Conservation (phyloP, 176 grass and related monocot species). For the Chrysopogon serrulatus region DNA sequence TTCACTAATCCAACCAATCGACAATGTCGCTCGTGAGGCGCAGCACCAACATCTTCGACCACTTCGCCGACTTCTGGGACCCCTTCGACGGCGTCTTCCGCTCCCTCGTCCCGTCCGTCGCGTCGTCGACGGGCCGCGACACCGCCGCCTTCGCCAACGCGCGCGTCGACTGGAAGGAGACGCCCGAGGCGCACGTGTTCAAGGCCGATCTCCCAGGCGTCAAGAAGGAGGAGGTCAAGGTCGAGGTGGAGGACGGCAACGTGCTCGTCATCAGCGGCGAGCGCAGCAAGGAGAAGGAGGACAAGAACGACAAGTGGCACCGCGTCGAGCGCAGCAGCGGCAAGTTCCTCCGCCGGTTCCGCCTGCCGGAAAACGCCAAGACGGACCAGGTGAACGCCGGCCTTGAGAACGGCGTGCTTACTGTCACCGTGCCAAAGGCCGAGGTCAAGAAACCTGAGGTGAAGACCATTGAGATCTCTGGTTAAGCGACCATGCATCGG, state of each 20-base stretch:
- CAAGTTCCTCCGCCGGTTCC: conserved; percentile 30
- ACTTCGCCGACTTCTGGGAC: conserved; percentile 46
- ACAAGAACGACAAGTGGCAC: conserved; percentile 48
- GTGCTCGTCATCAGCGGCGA: conserved; percentile 40
- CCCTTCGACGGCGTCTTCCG: conserved; percentile 29
- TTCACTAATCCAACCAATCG: too few relatives aligned
- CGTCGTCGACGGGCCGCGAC: background rate
- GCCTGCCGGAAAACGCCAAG: conserved; percentile 42
- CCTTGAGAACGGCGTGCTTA: conserved; percentile 56
- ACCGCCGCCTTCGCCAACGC: conserved; percentile 10
- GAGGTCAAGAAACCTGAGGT: conserved; percentile 37
- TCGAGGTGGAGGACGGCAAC: conserved; percentile 51
- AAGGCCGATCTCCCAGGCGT: conserved; percentile 49
- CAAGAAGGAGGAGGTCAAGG: conserved; percentile 59
- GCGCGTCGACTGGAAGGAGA: conserved; percentile 56
- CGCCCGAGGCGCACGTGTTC: conserved; percentile 44
- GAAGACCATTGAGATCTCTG: conserved; percentile 50
- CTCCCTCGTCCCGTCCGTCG: background rate
- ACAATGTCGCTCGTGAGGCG: too few relatives aligned
- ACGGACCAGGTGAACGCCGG: conserved; percentile 35
- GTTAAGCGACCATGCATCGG: background rate
- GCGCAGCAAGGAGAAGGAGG: conserved; percentile 44
- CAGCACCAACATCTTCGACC: conserved; percentile 53
- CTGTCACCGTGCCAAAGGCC: conserved; percentile 45
- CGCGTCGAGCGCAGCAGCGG: conserved; percentile 54